Evolutionary conservation across 306 rosid species (phyloP).

Genomic region (Casuarina glauca): DNA sequence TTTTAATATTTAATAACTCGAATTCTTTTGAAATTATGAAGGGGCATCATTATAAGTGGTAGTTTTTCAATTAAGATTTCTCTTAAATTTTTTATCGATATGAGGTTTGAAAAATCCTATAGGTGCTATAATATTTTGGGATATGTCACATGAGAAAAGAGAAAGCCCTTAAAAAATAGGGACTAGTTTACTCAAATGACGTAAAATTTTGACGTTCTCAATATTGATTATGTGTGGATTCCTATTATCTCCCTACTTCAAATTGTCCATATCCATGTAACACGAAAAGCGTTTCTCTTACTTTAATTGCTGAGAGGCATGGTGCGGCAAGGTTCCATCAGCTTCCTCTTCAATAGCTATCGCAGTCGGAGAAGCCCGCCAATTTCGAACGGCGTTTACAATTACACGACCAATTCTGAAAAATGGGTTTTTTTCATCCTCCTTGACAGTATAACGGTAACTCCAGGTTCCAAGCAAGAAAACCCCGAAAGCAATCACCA

Average conservation of each 20-base stretch:
- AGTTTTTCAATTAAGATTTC: too few relatives aligned
- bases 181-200: too few relatives aligned
- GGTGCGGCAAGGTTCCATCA: constrained; percentile 32
- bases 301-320: constrained; percentile 41
- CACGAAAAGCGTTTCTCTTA: constrained; percentile 22
- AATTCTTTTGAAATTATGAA: not conserved
- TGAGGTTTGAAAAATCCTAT: too few relatives aligned
- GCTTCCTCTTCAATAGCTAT: constrained; percentile 32
- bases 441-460: constrained; percentile 22
- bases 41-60: not conserved
- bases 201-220: too few relatives aligned
- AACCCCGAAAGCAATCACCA: constrained; percentile 26
- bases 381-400: constrained; percentile 35
- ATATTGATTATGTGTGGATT: too few relatives aligned
- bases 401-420: constrained; percentile 47
- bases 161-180: too few relatives aligned
- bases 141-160: too few relatives aligned
- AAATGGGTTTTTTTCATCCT: constrained; percentile 32
- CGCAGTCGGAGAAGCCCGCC: constrained; percentile 22
- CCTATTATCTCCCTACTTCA: too few relatives aligned
- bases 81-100: too few relatives aligned
- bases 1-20: too few relatives aligned
- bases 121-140: not conserved
- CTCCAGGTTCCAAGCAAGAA: constrained; percentile 32
- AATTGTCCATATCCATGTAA: not conserved